Evolutionary conservation across 164 flowering plant species (phyloP), one percentile per base, ranked within the genome.

Genomic region (Liquidambar formosana): DNA sequence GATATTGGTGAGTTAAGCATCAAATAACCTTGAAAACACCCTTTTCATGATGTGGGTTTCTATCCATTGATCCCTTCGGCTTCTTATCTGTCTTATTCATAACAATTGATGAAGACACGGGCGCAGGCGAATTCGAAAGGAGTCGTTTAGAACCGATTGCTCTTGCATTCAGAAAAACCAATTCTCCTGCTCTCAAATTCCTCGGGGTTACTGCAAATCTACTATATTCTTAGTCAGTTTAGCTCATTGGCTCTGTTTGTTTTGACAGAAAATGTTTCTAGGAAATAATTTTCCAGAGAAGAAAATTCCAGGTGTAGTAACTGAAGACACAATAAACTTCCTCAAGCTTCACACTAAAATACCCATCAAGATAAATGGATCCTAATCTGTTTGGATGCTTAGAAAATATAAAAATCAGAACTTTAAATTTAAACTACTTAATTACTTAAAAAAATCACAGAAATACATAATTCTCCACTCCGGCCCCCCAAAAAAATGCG

Each of bases 181-280:
- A 48, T 19, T 43, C 41, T 48, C 57, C 56, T 44, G 44, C 61
- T 59, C 46, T 64, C 56, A 68, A 57, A 38, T 65, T 76, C 66
- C 70, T 67, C 14, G 64, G 76, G 23, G 46, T 9, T 14, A 73
- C 89, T 69, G 87, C 75, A 80, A 71, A 69, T 67, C 86, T 79
- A 75, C 41, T 66, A 67, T 48, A 65, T 22, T 44, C 26, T 63
- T 11, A 63, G 44, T 73, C 68, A 69, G 47, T 61, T 44, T 33
- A 71, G n/a, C 51, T 18, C 53, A 51, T 57, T 14, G 27, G 15
- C 21, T 54, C 26, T 54, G 10, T 54, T 54, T 23, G 26, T 54
- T 23, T 54, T 33, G 41, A 33, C 41, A 33, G 41, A 33, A n/a
- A 33, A 2, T 33, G 41, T 33, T 33, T 6, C 6, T 33, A 33